These are phyloP conservation scores for Tolypocladium tropicale DNA, from an alignment of 2,329 filamentous ascomycete genomes.

Conservation along the genomic window DNA sequence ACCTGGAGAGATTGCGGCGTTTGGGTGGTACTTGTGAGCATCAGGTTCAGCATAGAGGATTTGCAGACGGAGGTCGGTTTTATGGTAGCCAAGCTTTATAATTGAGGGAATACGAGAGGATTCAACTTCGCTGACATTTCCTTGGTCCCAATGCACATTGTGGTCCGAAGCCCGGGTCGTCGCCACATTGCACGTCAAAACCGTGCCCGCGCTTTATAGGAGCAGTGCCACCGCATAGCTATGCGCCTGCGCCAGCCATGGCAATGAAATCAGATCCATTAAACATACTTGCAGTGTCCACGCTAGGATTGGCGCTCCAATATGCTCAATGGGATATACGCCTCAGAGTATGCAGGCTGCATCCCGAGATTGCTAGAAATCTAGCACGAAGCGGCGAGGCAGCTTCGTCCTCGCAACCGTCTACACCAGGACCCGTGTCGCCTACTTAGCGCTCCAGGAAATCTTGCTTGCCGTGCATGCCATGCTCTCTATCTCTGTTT, in stretches of 20 bases:
- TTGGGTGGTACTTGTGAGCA: background rate
- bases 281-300: too few species aligned
- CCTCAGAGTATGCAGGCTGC: background rate
- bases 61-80: too few species aligned
- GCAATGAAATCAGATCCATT: too few species aligned
- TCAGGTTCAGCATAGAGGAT: background rate
- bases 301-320: background rate
- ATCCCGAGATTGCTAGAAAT: too few species aligned
- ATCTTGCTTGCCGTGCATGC: background rate
- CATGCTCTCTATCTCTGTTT: slow-evolving; percentile 3
- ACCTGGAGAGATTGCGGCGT: background rate
- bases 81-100: background rate
- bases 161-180: background rate
- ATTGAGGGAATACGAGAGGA: background rate
- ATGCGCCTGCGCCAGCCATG: too few species aligned
- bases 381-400: too few species aligned
- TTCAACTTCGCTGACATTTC: background rate
- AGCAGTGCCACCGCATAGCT: too few species aligned
- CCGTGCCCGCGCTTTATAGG: background rate
- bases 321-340: background rate
- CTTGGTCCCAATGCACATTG: background rate
- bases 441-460: background rate
- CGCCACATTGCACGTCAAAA: background rate
- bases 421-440: background rate
- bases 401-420: background rate